Conservation (phyloP, 805 yeast genomes). For the Lachancea quebecensis region DNA sequence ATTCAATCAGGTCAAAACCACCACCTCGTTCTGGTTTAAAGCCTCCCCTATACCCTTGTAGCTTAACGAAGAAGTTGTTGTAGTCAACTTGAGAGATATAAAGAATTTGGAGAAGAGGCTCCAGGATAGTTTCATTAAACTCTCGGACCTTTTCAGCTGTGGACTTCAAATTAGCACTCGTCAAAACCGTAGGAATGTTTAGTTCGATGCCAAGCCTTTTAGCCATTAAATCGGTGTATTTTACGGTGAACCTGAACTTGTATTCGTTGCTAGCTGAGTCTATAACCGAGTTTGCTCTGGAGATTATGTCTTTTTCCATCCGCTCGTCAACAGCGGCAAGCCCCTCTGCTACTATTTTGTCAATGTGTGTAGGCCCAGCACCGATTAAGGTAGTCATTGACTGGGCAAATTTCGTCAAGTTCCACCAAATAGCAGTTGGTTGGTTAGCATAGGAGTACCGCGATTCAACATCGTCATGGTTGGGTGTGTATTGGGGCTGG, state of each 20-base stretch:
- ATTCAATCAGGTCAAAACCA: slow-evolving; percentile 17
- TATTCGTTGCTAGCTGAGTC: slow-evolving; percentile 58
- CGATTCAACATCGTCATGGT: slow-evolving; percentile 69
- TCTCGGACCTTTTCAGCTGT: slow-evolving; percentile 12
- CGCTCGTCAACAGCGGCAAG: slow-evolving; percentile 41
- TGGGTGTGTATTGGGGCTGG: slow-evolving; percentile 78
- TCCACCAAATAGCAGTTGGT: slow-evolving; percentile 91
- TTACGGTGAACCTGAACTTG: slow-evolving; percentile 51
- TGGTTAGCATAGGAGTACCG: slow-evolving; percentile 79
- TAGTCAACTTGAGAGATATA: slow-evolving; percentile 63
- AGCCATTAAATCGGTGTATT: slow-evolving; percentile 52
- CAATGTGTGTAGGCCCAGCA: slow-evolving; percentile 49
- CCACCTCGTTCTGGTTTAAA: slow-evolving; percentile 26
- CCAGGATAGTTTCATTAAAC: slow-evolving; percentile 35
- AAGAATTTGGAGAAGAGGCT: slow-evolving; percentile 56
- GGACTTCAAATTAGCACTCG: slow-evolving; percentile 14
- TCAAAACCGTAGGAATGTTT: slow-evolving; percentile 35
- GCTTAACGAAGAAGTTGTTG: slow-evolving; percentile 63
- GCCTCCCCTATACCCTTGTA: slow-evolving; percentile 45
- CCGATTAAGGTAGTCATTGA: slow-evolving; percentile 76
- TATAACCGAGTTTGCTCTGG: slow-evolving; percentile 60
- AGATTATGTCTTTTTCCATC: slow-evolving; percentile 43
- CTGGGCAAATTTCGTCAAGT: slow-evolving; percentile 77
- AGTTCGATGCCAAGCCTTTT: slow-evolving; percentile 60
- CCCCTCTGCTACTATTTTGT: slow-evolving; percentile 29